phyloP scores from a whole-genome alignment of 495 filamentous ascomycete species.

The Talaromyces ruber region DNA sequence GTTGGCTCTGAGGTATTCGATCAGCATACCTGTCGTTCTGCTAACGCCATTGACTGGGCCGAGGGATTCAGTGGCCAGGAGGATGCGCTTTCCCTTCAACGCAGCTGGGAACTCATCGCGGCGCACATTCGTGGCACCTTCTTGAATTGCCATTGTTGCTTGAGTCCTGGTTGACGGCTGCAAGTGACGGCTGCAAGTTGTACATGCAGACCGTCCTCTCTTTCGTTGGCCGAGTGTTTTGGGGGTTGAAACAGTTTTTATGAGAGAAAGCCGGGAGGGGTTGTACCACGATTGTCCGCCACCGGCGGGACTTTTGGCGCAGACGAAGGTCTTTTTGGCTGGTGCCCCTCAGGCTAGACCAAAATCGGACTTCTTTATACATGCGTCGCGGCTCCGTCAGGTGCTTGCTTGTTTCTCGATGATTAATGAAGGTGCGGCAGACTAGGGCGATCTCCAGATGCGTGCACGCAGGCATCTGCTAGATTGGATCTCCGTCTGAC shows the following conservation, averaged over 20 bases:
- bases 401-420: not conserved
- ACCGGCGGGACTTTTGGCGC: not conserved
- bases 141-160: not conserved
- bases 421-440: not conserved
- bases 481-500: not conserved
- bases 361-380: not conserved
- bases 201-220: not conserved
- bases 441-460: not conserved
- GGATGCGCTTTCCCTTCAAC: conserved; percentile 43
- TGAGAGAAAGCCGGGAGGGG: not conserved
- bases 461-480: not conserved
- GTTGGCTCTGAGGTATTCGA: conserved; percentile 49
- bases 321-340: not conserved
- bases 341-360: not conserved
- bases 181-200: not conserved
- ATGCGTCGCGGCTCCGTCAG: not conserved
- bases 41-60: conserved; percentile 60
- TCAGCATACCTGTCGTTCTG: conserved; percentile 51
- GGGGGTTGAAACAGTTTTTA: not conserved
- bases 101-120: conserved; percentile 31
- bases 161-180: not conserved
- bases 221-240: not conserved
- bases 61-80: conserved; percentile 56
- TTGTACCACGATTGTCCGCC: not conserved
- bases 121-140: not conserved